A percentile compares a stretch with the other conserved stretches of the same genome.
These are phyloP conservation scores for Polychaeton citri DNA, from an alignment of 2,329 filamentous ascomycete genomes.

Conservation along the genomic window DNA sequence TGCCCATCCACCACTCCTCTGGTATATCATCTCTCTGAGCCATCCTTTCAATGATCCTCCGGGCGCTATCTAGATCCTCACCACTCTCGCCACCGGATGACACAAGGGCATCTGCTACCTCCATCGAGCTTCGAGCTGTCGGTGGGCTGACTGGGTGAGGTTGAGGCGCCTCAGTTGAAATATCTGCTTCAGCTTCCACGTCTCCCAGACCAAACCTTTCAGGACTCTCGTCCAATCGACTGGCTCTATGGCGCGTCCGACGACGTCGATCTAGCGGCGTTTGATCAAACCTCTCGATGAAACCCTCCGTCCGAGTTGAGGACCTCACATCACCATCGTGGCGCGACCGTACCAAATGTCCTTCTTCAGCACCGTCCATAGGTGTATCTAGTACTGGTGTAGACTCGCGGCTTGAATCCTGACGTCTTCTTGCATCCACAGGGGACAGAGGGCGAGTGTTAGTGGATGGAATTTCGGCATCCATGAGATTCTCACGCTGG, in stretches of 20 bases:
- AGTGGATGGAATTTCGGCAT: background rate
- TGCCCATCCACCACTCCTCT: constrained; percentile 61
- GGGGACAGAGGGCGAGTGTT: background rate
- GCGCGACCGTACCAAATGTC: background rate
- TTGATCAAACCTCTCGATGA: background rate
- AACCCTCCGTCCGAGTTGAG: background rate
- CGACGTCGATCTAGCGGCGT: too few species aligned
- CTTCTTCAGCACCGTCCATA: background rate
- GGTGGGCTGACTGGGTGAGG: background rate
- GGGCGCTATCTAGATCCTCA: constrained; percentile 48
- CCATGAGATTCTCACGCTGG: background rate
- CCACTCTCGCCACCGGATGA: background rate
- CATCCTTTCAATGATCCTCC: constrained; percentile 57
- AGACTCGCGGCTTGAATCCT: background rate
- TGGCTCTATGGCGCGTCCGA: background rate
- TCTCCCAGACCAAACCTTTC: background rate
- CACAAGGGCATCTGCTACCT: background rate
- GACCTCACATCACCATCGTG: background rate
- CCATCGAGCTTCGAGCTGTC: background rate
- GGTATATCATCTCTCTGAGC: constrained; percentile 61
- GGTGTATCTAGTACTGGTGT: too few species aligned
- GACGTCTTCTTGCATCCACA: too few species aligned
- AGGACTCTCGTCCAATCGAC: background rate
- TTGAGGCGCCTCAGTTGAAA: background rate
- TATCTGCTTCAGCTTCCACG: background rate